Percentiles rank a stretch among this genome's conserved stretches.
Evolutionary conservation across 495 filamentous ascomycete genomes (phyloP).

Genomic region (Neurospora intermedia): DNA sequence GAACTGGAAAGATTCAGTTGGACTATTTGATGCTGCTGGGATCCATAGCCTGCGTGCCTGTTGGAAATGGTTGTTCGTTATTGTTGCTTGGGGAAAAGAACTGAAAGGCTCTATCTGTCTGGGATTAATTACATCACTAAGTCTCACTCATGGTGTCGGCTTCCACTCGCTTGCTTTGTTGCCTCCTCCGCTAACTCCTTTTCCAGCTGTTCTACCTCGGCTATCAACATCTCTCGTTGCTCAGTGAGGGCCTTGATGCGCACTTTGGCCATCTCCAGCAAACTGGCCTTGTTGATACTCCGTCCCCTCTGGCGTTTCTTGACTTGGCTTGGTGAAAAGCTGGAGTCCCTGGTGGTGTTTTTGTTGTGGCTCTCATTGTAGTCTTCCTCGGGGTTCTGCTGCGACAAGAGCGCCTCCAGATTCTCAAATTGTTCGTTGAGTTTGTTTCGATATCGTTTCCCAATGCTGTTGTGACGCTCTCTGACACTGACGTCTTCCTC

Average conservation of each 20-base stretch:
- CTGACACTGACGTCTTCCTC: background rate
- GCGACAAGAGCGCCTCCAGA: slow-evolving; percentile 11
- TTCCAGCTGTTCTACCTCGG: background rate
- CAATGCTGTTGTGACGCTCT: slow-evolving; percentile 20
- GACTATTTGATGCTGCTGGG: background rate
- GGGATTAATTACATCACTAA: background rate
- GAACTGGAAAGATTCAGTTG: background rate
- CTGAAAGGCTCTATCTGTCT: background rate
- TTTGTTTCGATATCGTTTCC: slow-evolving; percentile 23
- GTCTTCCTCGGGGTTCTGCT: background rate
- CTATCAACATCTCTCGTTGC: slow-evolving; percentile 7
- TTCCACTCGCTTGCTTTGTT: background rate
- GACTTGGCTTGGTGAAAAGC: background rate
- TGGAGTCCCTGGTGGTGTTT: background rate
- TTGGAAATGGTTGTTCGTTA: background rate
- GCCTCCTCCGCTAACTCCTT: background rate
- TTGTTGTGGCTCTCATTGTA: background rate
- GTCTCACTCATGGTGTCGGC: background rate
- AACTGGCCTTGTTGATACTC: slow-evolving; percentile 14
- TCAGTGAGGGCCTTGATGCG: slow-evolving; percentile 5
- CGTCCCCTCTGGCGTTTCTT: background rate
- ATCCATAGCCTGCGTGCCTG: background rate
- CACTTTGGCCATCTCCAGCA: slow-evolving; percentile 14
- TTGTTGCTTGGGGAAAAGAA: background rate
- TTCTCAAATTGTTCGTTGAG: slow-evolving; percentile 20